These are phyloP conservation scores for Terana coerulea DNA, from an alignment of 768 basidiomycete species.

Conservation along the genomic window DNA sequence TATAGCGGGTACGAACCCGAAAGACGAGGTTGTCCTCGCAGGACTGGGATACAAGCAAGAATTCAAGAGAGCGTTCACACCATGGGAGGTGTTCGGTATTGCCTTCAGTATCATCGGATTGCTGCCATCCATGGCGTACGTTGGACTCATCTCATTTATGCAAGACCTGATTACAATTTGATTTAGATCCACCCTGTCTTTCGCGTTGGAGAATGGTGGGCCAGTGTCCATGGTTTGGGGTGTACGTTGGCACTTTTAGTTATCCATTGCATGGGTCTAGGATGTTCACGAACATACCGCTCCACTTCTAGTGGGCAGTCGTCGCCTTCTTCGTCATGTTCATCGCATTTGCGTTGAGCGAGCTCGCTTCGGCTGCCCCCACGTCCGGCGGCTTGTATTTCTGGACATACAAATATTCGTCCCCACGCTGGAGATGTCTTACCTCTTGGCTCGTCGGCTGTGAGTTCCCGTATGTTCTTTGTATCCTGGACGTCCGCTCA, in stretches of 20 bases:
- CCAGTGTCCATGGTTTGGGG: slow-evolving; percentile 75
- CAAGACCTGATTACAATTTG: not conserved
- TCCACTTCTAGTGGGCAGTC: slow-evolving; percentile 30
- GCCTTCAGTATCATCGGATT: slow-evolving; percentile 71
- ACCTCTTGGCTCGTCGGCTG: slow-evolving; percentile 39
- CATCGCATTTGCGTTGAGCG: slow-evolving; percentile 32
- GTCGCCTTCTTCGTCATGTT: slow-evolving; percentile 30
- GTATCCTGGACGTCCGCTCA: not conserved
- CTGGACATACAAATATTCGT: slow-evolving; percentile 33
- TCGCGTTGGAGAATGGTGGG: slow-evolving; percentile 65
- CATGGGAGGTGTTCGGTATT: slow-evolving; percentile 60
- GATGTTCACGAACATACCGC: not conserved
- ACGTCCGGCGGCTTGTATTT: slow-evolving; percentile 36
- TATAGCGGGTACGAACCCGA: not conserved
- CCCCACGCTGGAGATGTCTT: slow-evolving; percentile 29
- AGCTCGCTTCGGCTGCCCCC: slow-evolving; percentile 32
- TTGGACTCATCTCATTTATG: slow-evolving; percentile 1
- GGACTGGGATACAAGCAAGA: slow-evolving; percentile 51
- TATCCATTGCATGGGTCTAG: slow-evolving; percentile 20
- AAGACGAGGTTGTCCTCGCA: slow-evolving; percentile 39
- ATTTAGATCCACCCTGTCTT: slow-evolving; percentile 40
- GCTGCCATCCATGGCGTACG: slow-evolving; percentile 60
- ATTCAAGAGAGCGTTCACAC: slow-evolving; percentile 29
- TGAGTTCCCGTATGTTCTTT: slow-evolving; percentile 13
- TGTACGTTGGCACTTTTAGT: slow-evolving; percentile 32